Percentiles rank a stretch among this genome's conserved stretches.
Conservation (phyloP, 345 rosid species). For the Bruguiera gymnorhiza region DNA sequence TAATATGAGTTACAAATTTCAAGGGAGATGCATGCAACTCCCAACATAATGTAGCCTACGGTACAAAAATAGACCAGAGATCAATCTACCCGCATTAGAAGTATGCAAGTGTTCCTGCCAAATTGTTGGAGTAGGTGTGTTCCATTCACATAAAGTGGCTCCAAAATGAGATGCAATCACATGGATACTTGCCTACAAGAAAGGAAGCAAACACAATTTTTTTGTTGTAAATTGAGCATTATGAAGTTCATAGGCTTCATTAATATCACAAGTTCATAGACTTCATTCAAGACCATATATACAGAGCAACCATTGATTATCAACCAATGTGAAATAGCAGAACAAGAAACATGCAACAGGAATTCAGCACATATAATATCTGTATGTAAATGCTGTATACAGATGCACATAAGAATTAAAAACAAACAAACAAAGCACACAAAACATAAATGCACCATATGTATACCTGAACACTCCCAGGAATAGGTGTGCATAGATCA, state of each 20-base stretch:
- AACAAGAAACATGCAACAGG: background rate
- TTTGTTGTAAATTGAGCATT: conserved; percentile 1
- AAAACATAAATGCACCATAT: too few relatives aligned
- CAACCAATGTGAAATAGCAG: background rate
- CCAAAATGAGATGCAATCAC: conserved; percentile 72
- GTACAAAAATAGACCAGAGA: background rate
- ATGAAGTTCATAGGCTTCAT: background rate
- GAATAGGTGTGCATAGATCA: too few relatives aligned
- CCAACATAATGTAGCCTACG: background rate
- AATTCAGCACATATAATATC: background rate
- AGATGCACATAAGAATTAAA: too few relatives aligned
- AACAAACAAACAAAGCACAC: too few relatives aligned
- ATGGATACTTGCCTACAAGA: conserved; percentile 57
- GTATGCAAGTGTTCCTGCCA: conserved; percentile 86
- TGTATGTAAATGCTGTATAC: too few relatives aligned
- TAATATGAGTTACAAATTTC: background rate
- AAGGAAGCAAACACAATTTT: background rate
- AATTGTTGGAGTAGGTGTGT: conserved; percentile 84
- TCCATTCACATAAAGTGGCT: conserved; percentile 79
- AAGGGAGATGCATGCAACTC: background rate
- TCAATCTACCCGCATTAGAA: conserved; percentile 52
- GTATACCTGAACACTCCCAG: too few relatives aligned
- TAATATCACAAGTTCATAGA: background rate
- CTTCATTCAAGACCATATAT: background rate
- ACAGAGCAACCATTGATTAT: background rate